These are phyloP conservation scores for Ustilago nuda DNA, from an alignment of 1,284 basidiomycete genomes.

Conservation along the genomic window DNA sequence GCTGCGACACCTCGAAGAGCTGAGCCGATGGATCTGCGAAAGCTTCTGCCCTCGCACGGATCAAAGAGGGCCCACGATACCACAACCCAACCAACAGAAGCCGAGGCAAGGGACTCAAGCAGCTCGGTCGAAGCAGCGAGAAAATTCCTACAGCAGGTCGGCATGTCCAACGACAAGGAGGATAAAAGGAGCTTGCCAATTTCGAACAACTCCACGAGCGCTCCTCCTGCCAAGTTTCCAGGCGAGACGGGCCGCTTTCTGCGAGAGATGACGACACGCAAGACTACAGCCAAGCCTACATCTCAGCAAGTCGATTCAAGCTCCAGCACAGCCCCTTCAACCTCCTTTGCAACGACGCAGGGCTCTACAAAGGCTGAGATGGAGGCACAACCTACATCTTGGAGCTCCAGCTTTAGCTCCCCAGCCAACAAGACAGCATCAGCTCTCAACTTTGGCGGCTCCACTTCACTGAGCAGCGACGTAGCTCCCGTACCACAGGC, in stretches of 20 bases:
- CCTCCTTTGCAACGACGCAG: neutral
- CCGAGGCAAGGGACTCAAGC: neutral
- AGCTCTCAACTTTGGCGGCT: slow-evolving; percentile 36
- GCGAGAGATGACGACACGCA: slow-evolving; percentile 36
- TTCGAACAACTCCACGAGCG: slow-evolving; percentile 4
- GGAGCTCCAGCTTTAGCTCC: neutral
- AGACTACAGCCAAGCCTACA: slow-evolving; percentile 11
- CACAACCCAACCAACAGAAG: neutral
- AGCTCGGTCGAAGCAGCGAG: slow-evolving; percentile 45
- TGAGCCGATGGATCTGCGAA: slow-evolving; percentile 19
- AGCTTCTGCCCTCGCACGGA: neutral
- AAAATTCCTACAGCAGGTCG: slow-evolving; percentile 36
- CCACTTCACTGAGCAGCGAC: neutral
- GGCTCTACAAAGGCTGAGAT: neutral
- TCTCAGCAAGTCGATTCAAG: neutral
- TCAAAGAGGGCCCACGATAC: neutral
- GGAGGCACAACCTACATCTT: neutral
- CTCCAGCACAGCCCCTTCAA: neutral
- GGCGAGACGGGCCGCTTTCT: slow-evolving; percentile 41
- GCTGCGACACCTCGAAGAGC: neutral
- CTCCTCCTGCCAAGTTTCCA: slow-evolving; percentile 29
- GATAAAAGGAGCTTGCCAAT: neutral
- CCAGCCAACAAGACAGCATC: slow-evolving; percentile 29
- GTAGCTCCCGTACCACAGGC: neutral
- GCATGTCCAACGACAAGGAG: slow-evolving; percentile 19